Evolutionary conservation across 331 rosid species (phyloP), one percentile per base, ranked within the genome.

Genomic region (Rosa hybrid): DNA sequence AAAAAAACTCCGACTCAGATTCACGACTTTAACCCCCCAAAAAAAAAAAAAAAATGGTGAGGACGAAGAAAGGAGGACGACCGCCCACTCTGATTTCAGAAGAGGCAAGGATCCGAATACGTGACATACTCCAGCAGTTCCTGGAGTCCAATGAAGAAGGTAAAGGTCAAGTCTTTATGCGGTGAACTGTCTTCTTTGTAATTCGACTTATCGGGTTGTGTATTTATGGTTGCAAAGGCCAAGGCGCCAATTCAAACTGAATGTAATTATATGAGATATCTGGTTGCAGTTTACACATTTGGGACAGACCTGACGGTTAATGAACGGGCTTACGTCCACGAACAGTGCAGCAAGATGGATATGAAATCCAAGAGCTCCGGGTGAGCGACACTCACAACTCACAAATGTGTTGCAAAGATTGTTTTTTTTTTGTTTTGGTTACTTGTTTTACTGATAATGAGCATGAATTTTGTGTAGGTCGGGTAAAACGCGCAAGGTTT

Each of bases 341-440:
- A 59, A 50, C 2, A 80, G 39, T 76, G 94, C 82, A 71, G 12
- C 25, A 87, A 75, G 82, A 70, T 85, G 94, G 94, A 92, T 46
- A 59, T 96, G 89, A 83, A 1, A 63, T 91, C 98, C 77, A 96
- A 87, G 85, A 96, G 99, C 86, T 20, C 17, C 38, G 99, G 99
- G 98, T 93, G 86, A 93, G 99, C 86, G 81, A 65, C 72, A 50
- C 17, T 76, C 56, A 27, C 39, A 23, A 25, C 3, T 23, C 38
- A 0, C 39, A 46, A 56, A 77, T 18, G 68, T 7, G 14, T 41
- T 59, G 34, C 42, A 67, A 21, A 8, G 63, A 30, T 76, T 14
- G 12, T 23, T 42, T 76, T 45, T 41, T 77, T 50, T 42, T 20
- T 49, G 75, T 27, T 27, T 30, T 30, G 34, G 34, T 30, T 69